phyloP scores from a whole-genome alignment of 495 filamentous ascomycete genomes.

The Aspergillus leporis region DNA sequence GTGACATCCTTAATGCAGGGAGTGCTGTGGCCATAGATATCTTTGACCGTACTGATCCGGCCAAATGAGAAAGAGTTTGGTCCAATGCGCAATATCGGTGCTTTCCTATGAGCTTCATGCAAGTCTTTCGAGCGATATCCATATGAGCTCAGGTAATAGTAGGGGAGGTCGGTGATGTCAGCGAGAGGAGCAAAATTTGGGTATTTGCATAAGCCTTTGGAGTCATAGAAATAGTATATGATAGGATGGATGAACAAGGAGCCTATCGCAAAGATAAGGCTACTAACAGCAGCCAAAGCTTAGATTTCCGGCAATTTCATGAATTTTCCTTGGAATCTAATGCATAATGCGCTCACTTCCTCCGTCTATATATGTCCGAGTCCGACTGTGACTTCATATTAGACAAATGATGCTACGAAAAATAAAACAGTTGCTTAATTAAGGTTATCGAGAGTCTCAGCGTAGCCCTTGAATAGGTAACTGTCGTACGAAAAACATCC shows the following conservation, averaged over 20 bases:
- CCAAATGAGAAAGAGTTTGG: slow-evolving; percentile 49
- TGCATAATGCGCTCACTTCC: not conserved
- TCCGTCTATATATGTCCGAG: not conserved
- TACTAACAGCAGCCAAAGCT: not conserved
- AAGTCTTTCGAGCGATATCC: slow-evolving; percentile 36
- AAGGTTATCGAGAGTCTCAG: not conserved
- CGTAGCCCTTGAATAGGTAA: not conserved
- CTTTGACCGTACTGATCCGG: slow-evolving; percentile 39
- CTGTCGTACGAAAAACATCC: too few relatives aligned
- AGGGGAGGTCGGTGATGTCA: slow-evolving; percentile 38
- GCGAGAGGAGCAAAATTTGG: slow-evolving; percentile 34
- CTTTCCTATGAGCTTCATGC: slow-evolving; percentile 33
- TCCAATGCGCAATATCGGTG: slow-evolving; percentile 44
- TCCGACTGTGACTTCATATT: not conserved
- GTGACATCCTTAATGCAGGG: slow-evolving; percentile 43
- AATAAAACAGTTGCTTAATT: not conserved
- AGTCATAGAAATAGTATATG: slow-evolving; percentile 36
- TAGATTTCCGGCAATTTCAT: not conserved
- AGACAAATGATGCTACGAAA: not conserved
- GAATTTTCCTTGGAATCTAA: not conserved
- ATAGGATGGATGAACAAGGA: slow-evolving; percentile 23
- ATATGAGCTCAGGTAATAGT: slow-evolving; percentile 23
- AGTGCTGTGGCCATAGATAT: slow-evolving; percentile 53
- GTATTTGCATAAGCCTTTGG: slow-evolving; percentile 43
- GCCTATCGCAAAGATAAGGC: not conserved